These are phyloP conservation scores for Boletus bicolor DNA, from an alignment of 768 basidiomycete genomes.

Conservation along the genomic window DNA sequence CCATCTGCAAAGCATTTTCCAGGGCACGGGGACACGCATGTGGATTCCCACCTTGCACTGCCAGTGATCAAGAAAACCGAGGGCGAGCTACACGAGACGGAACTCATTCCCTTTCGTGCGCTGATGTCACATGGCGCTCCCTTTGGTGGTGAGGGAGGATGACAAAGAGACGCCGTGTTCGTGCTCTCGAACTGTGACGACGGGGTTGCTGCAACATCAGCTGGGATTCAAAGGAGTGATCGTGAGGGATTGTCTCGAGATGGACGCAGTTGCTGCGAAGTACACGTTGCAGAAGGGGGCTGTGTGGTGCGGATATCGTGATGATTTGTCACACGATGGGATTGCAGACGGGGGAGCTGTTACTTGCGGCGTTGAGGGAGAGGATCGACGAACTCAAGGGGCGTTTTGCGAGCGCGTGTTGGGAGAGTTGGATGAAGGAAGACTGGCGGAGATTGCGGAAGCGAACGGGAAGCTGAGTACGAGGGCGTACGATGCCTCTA, in stretches of 20 bases:
- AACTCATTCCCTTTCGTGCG: slow-evolving; percentile 57
- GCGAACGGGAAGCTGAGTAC: slow-evolving; percentile 42
- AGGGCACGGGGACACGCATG: slow-evolving; percentile 69
- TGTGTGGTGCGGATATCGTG: slow-evolving; percentile 63
- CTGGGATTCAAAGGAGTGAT: slow-evolving; percentile 56
- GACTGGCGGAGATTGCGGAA: slow-evolving; percentile 31
- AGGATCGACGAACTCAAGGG: slow-evolving; percentile 54
- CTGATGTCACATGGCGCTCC: slow-evolving; percentile 69
- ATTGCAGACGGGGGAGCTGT: slow-evolving; percentile 45
- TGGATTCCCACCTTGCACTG: slow-evolving; percentile 67
- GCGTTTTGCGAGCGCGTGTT: slow-evolving; percentile 42
- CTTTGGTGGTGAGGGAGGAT: slow-evolving; percentile 43
- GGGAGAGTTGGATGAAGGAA: slow-evolving; percentile 25
- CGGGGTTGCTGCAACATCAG: slow-evolving; percentile 47
- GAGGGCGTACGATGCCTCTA: slow-evolving; percentile 46
- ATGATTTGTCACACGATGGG: slow-evolving; percentile 70
- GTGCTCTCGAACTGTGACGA: slow-evolving; percentile 51
- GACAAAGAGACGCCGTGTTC: slow-evolving; percentile 54
- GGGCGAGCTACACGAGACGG: slow-evolving; percentile 40
- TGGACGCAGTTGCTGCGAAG: slow-evolving; percentile 62
- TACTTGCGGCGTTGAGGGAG: slow-evolving; percentile 34
- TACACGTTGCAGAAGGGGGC: slow-evolving; percentile 42
- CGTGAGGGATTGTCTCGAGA: slow-evolving; percentile 75
- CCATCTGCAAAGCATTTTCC: slow-evolving; percentile 71
- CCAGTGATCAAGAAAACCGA: slow-evolving; percentile 55